Conservation (phyloP, 2,329 filamentous ascomycete species). For the Fusarium staphyleae region DNA sequence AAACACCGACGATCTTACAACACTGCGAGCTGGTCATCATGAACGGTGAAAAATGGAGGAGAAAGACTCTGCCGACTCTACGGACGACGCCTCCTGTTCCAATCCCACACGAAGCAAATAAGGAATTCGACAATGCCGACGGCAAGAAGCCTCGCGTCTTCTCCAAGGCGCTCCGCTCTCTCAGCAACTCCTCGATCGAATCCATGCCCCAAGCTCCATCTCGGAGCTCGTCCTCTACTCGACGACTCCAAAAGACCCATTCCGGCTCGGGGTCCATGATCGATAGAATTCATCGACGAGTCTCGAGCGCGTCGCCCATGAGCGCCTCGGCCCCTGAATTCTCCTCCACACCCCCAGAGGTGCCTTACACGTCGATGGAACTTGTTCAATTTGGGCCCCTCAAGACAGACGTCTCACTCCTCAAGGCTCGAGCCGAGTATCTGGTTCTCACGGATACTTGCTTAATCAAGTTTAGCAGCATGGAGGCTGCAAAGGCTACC, state of each 20-base stretch:
- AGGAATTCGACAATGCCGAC: slow-evolving; percentile 39
- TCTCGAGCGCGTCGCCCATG: slow-evolving; percentile 48
- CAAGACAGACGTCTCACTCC: slow-evolving; percentile 57
- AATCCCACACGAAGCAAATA: slow-evolving; percentile 29
- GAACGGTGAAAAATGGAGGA: slow-evolving; percentile 47
- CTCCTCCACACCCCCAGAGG: slow-evolving; percentile 42
- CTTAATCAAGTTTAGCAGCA: slow-evolving; percentile 58
- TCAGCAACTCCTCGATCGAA: slow-evolving; percentile 52
- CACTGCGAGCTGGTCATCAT: slow-evolving; percentile 30
- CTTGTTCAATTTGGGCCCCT: slow-evolving; percentile 56
- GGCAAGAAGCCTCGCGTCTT: slow-evolving; percentile 48
- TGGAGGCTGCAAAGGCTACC: slow-evolving; percentile 55
- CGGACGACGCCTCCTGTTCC: slow-evolving; percentile 35
- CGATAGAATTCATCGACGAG: slow-evolving; percentile 51
- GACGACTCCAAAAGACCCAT: slow-evolving; percentile 49
- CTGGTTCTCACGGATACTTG: slow-evolving; percentile 60
- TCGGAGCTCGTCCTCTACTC: slow-evolving; percentile 44
- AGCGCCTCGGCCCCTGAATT: slow-evolving; percentile 44
- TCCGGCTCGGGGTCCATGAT: slow-evolving; percentile 52
- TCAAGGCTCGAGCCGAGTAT: slow-evolving; percentile 59
- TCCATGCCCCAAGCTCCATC: slow-evolving; percentile 46
- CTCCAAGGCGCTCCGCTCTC: slow-evolving; percentile 49
- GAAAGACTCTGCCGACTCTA: slow-evolving; percentile 44
- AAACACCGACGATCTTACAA: slow-evolving; percentile 1
- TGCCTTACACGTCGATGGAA: slow-evolving; percentile 48